These are phyloP conservation scores for Lichtheimia hyalospora DNA, from an alignment of 371 early-diverging fungal species.

Conservation along the genomic window DNA sequence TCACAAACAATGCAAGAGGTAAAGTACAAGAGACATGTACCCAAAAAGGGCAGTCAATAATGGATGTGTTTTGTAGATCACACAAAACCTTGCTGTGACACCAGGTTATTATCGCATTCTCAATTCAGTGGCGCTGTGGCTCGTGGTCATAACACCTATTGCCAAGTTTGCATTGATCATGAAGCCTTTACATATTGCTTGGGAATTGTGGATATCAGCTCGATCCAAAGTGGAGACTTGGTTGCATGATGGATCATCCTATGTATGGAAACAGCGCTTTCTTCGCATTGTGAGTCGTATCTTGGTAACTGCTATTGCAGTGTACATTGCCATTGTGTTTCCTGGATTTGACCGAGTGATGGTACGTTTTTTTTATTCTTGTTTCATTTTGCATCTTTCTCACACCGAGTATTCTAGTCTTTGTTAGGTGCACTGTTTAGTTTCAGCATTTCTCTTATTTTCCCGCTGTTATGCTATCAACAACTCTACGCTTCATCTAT, in stretches of 20 bases:
- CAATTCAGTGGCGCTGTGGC: conserved; percentile 20
- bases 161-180: conserved; percentile 47
- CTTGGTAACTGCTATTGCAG: conserved; percentile 16
- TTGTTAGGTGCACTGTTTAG: conserved; percentile 33
- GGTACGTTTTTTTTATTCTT: conserved; percentile 20
- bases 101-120: conserved; percentile 26
- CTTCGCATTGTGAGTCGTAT: conserved; percentile 15
- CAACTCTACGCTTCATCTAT: conserved; percentile 20
- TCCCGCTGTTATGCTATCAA: conserved; percentile 37
- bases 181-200: conserved; percentile 51
- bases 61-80: conserved; percentile 43
- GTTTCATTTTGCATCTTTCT: not conserved
- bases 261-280: conserved; percentile 12
- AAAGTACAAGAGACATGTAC: conserved; percentile 58
- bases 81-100: conserved; percentile 55
- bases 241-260: conserved; percentile 4
- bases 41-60: conserved; percentile 42
- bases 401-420: conserved; percentile 14
- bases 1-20: conserved; percentile 54
- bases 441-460: conserved; percentile 38
- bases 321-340: conserved; percentile 46
- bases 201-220: conserved; percentile 36
- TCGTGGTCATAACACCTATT: conserved; percentile 26
- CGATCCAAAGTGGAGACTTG: conserved; percentile 14
- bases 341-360: conserved; percentile 72